These are phyloP conservation scores for Pseudocercospora fijiensis DNA, from an alignment of 2,329 filamentous ascomycete genomes.

Conservation along the genomic window DNA sequence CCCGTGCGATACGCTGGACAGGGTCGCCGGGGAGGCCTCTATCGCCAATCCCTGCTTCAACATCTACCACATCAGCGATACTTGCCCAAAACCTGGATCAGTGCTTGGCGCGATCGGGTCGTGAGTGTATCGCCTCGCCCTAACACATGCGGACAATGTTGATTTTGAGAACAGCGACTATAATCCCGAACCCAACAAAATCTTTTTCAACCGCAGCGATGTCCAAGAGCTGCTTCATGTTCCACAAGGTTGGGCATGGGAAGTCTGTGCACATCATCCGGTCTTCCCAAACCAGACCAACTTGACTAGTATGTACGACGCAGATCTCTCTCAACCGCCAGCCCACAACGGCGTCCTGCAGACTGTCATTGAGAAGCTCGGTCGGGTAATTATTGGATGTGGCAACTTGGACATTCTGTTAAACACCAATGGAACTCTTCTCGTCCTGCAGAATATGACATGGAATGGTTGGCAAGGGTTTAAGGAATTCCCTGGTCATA, in stretches of 20 bases:
- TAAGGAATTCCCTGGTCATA: slow-evolving; percentile 34
- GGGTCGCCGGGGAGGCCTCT: neutral
- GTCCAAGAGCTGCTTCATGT: slow-evolving; percentile 39
- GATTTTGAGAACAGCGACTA: neutral
- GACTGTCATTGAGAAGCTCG: slow-evolving; percentile 36
- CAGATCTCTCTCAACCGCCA: slow-evolving; percentile 25
- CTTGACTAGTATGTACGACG: neutral
- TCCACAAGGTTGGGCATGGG: slow-evolving; percentile 31
- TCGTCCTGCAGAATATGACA: slow-evolving; percentile 35
- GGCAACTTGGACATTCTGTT: slow-evolving; percentile 32
- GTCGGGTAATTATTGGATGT: slow-evolving; percentile 37
- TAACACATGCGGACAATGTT: neutral
- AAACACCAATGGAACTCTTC: slow-evolving; percentile 33
- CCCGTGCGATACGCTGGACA: slow-evolving; percentile 28
- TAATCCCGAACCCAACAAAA: neutral
- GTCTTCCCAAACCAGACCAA: slow-evolving; percentile 15
- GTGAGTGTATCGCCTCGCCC: neutral
- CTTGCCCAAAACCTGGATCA: slow-evolving; percentile 25
- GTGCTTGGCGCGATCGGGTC: neutral
- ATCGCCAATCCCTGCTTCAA: slow-evolving; percentile 37
- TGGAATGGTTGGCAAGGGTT: slow-evolving; percentile 37
- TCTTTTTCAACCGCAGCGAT: slow-evolving; percentile 37
- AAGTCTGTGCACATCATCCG: slow-evolving; percentile 26
- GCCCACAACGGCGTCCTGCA: slow-evolving; percentile 19
- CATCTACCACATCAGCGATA: slow-evolving; percentile 35